Base-by-base conservation (phyloP, 108 stramenopile species). In the Discostella stelligeroides region DNA sequence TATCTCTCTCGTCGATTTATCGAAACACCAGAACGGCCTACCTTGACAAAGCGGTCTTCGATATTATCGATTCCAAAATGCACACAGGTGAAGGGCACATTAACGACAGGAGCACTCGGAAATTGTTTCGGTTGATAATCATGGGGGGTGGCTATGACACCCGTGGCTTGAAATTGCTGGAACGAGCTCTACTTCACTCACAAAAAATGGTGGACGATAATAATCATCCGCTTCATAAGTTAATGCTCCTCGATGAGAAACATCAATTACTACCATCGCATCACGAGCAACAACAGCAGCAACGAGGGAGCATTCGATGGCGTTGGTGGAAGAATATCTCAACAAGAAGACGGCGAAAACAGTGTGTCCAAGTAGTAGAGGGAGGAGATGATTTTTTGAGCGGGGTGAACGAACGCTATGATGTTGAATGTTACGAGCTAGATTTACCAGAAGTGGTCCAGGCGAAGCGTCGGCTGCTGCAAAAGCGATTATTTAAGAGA, bases 71-170 rank as follows among this genome's bases (percentile, higher is more conserved):
- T 28, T 13, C 15, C 63, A 49, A 21, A 0, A 20, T 48, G 18
- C 38, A 5, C 15, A 27, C 38, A 54, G 38, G 39, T 39, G 34
- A 46, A 7, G n/a, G 24, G 24, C 40, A 30, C 15, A 12, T 18
- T 1, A 20, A 25, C 13, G 28, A 34, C 15, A 55, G 6, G 49
- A 48, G 1, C 53, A 34, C 21, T 17, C 41, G 46, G 15, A 49
- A 47, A 23, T 84, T 79, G 42, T 81, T 89, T 10, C 80, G 83
- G 24, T 55, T 92, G 28, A 76, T 92, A 20, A 64, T 81, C 38
- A 75, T 92, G 72, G 91, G 91, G 38, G 88, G 81, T 43, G 91
- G 91, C 15, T 92, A 92, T 62, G 91, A 92, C 69, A 80, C 77
- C 1, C 85, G 91, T 43, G 70, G 65, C 21, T 62, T 87, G 15